Evolutionary conservation across 208 protist species (phyloP), one percentile per base, ranked within the genome.

Genomic region (Crithidia brevicula): DNA sequence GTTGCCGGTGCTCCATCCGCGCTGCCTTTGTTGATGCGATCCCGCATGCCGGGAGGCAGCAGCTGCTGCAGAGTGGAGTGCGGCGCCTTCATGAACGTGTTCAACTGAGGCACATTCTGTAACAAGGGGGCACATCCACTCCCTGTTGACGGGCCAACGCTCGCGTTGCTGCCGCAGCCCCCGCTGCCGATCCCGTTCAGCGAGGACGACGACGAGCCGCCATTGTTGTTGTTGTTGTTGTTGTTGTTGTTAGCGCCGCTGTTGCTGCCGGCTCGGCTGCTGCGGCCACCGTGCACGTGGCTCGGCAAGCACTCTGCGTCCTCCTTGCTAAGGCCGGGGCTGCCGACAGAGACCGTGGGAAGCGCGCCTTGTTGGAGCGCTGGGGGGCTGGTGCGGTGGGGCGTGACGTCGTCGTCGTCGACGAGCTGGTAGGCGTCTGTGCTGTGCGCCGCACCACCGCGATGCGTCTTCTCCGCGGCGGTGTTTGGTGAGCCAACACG

Each of bases 31-130:
- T 22, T 45, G 13, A 34, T 53, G 30, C 56, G 57, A 38, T 66
- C 67, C 7, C 50, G 36, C 67, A 73, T 73, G 20, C 54, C 45
- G 0, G 67, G 67, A 18, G 67, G 67, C 27, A 66, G 27, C 28
- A 73, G 50, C 36, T 73, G 67, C 46, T 61, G 40, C 31, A 53
- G 34, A 47, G 40, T 40, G 1, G 31, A 1, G 36, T 43, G 27
- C 36, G 58, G 58, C 13, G 58, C 28, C 33, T 52, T 57, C 58
- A 73, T 54, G 43, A 65, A 66, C 3, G 40, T 53, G 56, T 66
- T 66, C 3, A 73, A 22, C 42, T 65, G 28, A 1, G 47, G 47
- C 1, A 60, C 56, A 16, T 27, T 27, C 25, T 56, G 47, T 10
- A 43, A 18, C 25, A 56, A 50, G 0, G 66, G 57, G 1, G 15